Evolutionary conservation across 371 early-diverging fungal genomes (phyloP), one percentile per base, ranked within the genome.

Genomic region (Apophysomyces trapeziformis): DNA sequence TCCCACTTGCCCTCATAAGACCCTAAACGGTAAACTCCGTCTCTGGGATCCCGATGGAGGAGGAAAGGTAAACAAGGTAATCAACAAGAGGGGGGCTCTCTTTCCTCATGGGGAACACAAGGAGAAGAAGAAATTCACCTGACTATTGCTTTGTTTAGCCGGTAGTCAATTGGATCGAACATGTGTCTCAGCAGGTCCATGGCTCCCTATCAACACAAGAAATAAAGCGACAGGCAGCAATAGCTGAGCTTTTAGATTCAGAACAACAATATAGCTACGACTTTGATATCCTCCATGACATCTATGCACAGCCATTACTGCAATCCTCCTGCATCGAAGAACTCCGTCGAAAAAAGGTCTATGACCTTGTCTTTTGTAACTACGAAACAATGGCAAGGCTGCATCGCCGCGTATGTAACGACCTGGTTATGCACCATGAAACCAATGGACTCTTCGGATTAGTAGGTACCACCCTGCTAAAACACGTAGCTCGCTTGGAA

Each of bases 191-290:
- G 21, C 62, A 69, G 58, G 46, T 75, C 7, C 68, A 60, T 6
- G 57, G 68, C 21, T 60, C 65, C 0, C 64, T 66, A 1, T 62
- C 58, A 35, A 56, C 61, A 13, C 64, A 70, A 58, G 77, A 77
- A 56, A 59, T 75, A 3, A 77, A 77, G 59, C 58, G 73, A 36
- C 80, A 80, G 57, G 72, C 75, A 8, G 80, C 74, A 6, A 73
- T 80, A 35, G 71, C 69, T 18, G 80, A 80, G 35, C 38, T 80
- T 2, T 13, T 80, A 11, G 13, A 57, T 9, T 75, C 72, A 9
- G 80, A 80, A 50, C 57, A 73, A 57, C 68, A 73, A 16, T 77
- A 80, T 18, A 54, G 59, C 32, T 47, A 70, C 14, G 80, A 77
- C 38, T 60, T 80, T 2, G 63, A 68, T 21, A 67, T 80, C 26